Conservation (phyloP, 2,329 filamentous ascomycete genomes). For the Colletotrichum brevisporum region DNA sequence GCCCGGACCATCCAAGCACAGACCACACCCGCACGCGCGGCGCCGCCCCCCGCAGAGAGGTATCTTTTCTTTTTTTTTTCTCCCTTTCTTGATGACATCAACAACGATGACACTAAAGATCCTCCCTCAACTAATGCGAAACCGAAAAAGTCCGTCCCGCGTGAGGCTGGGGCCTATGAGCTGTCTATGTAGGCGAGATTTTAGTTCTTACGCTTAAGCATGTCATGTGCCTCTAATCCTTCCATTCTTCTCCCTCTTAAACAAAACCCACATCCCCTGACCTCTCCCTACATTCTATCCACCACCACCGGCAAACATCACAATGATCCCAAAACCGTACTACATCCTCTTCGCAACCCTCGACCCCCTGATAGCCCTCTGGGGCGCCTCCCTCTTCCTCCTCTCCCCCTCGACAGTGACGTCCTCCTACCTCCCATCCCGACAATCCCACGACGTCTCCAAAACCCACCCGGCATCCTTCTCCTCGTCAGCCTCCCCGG, state of each 20-base stretch:
- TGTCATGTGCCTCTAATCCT: no score
- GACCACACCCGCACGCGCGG: neutral
- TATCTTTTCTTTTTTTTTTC: no score
- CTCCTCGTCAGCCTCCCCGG: neutral
- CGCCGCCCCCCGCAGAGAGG: no score
- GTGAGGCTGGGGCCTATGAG: no score
- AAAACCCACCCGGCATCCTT: slow-evolving; percentile 13
- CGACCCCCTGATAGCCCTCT: slow-evolving; percentile 30
- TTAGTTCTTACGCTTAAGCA: no score
- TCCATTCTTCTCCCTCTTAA: neutral
- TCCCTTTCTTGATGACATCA: no score
- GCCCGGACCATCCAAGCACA: neutral
- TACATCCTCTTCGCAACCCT: slow-evolving; percentile 16
- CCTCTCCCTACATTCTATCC: neutral
- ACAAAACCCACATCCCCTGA: neutral
- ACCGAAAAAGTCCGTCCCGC: no score
- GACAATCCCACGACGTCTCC: slow-evolving; percentile 4
- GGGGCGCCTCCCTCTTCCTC: slow-evolving; percentile 31
- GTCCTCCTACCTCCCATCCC: slow-evolving; percentile 16
- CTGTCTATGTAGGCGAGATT: no score
- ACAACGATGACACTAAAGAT: no score
- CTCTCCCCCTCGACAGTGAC: slow-evolving; percentile 15
- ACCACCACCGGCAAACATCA: neutral
- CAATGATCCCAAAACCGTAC: slow-evolving; percentile 26
- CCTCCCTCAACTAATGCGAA: no score